Evolutionary conservation across 192 early-diverging fungal genomes (phyloP), one percentile per base, ranked within the genome.

Genomic region (Paraglomus brasilianum): DNA sequence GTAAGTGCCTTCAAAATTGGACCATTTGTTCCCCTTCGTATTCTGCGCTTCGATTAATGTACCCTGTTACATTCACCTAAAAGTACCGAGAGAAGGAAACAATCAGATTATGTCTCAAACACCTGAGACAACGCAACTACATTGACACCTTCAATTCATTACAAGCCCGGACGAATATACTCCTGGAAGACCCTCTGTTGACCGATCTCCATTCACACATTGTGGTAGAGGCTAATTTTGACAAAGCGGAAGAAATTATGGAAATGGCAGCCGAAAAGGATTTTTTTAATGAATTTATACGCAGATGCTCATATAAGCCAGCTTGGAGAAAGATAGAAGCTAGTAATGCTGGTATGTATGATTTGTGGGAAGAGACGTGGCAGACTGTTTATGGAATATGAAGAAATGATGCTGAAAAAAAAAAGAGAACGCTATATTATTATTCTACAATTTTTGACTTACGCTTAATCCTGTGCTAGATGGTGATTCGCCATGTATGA

Each of bases 61-160:
- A 68, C n/a, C 36, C 41, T 39, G 38, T n/a, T 8, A 15, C 38
- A 36, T 24, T 11, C 42, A 22, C 73, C 45, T 72, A 52, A 39
- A 65, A 89, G 80, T 91, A 86, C 64, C 85, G 89, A 56, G 91
- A 95, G 72, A 88, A 80, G 45, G 87, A 94, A 72, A 89, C 89
- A 0, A 83, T 92, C 9, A 83, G 94, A 30, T 76, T 93, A 6
- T 97, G 96, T 73, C 75, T 97, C 38, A 96, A 95, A 66, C 88
- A 95, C 66, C 91, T 96, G 76, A 80, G 94, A 22, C 91, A 96
- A 65, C 76, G 87, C 50, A 90, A 92, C 68, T 85, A 89, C 57
- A 75, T 82, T 24, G 84, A 89, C 45, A 85, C 88, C 19, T 95
- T 95, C 73, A 75, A 84, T 24, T 78, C 83, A 5, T 72, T 97